A percentile compares a stretch with the other conserved stretches of the same genome.
These are phyloP conservation scores for Singerocomus rubriflavus DNA, from an alignment of 1,284 basidiomycete genomes.

Conservation along the genomic window DNA sequence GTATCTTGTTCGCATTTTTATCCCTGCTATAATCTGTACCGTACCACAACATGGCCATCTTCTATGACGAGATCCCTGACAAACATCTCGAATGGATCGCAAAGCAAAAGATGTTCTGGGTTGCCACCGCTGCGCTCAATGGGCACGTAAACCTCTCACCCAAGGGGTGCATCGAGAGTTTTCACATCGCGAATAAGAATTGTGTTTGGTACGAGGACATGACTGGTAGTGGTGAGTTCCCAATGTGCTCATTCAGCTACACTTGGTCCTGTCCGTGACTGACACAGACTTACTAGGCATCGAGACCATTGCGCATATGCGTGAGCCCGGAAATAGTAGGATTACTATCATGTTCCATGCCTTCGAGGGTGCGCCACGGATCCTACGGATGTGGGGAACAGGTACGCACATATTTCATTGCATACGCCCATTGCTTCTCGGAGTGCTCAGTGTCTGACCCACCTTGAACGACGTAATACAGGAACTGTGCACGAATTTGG, in stretches of 20 bases:
- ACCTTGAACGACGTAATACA: conserved; percentile 14
- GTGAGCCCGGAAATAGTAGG: conserved; percentile 48
- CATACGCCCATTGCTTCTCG: not conserved
- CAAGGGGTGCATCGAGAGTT: conserved; percentile 38
- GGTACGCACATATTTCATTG: conserved; percentile 33
- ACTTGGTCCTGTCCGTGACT: not conserved
- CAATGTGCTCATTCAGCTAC: not conserved
- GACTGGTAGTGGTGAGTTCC: conserved; percentile 49
- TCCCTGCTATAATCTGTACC: not conserved
- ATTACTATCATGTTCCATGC: conserved; percentile 57
- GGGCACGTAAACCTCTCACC: conserved; percentile 58
- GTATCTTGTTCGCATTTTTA: not conserved
- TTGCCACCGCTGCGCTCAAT: conserved; percentile 52
- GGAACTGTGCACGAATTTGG: conserved; percentile 51
- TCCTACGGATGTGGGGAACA: conserved; percentile 52
- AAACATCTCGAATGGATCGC: conserved; percentile 47
- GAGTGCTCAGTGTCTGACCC: not conserved
- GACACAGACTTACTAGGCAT: conserved; percentile 36
- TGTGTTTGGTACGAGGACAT: conserved; percentile 61
- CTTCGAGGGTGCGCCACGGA: conserved; percentile 47
- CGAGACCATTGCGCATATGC: conserved; percentile 58
- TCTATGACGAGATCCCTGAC: conserved; percentile 43
- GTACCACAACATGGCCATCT: conserved; percentile 29
- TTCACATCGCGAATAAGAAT: conserved; percentile 48
- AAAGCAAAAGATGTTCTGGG: conserved; percentile 57